Evolutionary conservation across 129 eudicot species (phyloP), one percentile per base, ranked within the genome.

Genomic region (Pseudognaphalium luteoalbum): DNA sequence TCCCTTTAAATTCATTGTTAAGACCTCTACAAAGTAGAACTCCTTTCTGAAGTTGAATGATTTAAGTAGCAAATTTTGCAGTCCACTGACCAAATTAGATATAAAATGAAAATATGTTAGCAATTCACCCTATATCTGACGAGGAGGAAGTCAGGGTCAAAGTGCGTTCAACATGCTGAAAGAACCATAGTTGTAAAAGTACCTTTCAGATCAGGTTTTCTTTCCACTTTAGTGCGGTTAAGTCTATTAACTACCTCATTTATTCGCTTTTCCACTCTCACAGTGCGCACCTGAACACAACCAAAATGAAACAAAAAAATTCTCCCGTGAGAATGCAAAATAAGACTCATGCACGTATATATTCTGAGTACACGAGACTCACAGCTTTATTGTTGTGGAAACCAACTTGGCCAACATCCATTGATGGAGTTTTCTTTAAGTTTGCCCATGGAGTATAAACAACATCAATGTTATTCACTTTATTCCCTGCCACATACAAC

Each of bases 351-450:
- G 8, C 54, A 47, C n/a, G 14, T 57, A 20, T 57, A 20, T 57
- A 20, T 7, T 57, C 62, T 14, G 17, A 47, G 54, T 47, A 47
- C 54, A 47, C 14, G 22, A 56, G 28, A 72, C 87, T 85, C 81
- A 94, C 98, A 86, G 84, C 79, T 78, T 91, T 94, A 74, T 91
- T 66, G 81, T 86, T 94, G 85, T 94, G 90, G 77, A 94, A 94
- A 74, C 98, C 97, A 85, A 94, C 97, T 94, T 94, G 98, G 41
- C 98, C 98, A 84, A 94, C 98, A 89, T 94, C 98, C 98, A 94
- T 94, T 75, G 98, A 89, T 68, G 98, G 84, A 75, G 98, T 94
- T 88, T 94, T 94, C 85, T 91, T 94, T 58, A 93, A 83, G 85
- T 93, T 93, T 77, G 82, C 84, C 98, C 98, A 93, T 20, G 98